Conservation (phyloP, 2,329 filamentous ascomycete species). For the Aspergillus awamori region DNA sequence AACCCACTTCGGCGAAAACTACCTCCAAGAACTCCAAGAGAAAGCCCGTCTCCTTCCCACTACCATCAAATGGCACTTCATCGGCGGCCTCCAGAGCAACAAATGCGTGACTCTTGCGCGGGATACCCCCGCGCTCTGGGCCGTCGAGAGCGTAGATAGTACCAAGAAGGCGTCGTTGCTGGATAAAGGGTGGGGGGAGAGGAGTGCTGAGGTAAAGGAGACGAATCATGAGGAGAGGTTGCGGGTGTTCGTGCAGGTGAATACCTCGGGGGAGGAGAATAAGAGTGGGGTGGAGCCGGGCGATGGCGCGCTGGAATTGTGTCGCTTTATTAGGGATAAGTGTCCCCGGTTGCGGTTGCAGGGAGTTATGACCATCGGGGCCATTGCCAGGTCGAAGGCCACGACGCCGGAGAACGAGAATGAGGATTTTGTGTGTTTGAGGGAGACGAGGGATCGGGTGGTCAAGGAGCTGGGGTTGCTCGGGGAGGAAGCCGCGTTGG, state of each 20-base stretch:
- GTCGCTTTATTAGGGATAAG: slow-evolving; percentile 67
- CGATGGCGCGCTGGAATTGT: slow-evolving; percentile 61
- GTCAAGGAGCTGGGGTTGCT: slow-evolving; percentile 61
- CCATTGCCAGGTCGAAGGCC: slow-evolving; percentile 80
- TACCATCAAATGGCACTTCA: slow-evolving; percentile 89
- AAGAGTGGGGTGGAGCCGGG: slow-evolving; percentile 82
- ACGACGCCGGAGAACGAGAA: slow-evolving; percentile 79
- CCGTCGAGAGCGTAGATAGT: slow-evolving; percentile 85
- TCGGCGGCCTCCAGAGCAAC: slow-evolving; percentile 88
- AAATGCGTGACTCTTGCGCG: slow-evolving; percentile 85
- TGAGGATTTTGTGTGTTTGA: slow-evolving; percentile 78
- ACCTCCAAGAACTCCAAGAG: slow-evolving; percentile 83
- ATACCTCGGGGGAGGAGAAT: slow-evolving; percentile 83
- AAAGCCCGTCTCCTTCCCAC: slow-evolving; percentile 79
- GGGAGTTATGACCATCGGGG: slow-evolving; percentile 96
- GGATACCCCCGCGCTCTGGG: slow-evolving; percentile 84
- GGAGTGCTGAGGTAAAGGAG: slow-evolving; percentile 40
- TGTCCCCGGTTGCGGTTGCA: slow-evolving; percentile 75
- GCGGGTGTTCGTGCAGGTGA: slow-evolving; percentile 87
- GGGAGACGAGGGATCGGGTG: slow-evolving; percentile 71
- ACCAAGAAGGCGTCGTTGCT: slow-evolving; percentile 80
- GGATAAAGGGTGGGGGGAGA: slow-evolving; percentile 71
- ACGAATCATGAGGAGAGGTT: slow-evolving; percentile 51
- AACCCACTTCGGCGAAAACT: slow-evolving; percentile 95
- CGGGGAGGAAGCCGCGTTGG: slow-evolving; percentile 58